Base-by-base conservation (phyloP, 495 filamentous ascomycete genomes). In the Saxophila tyrrhenica region DNA sequence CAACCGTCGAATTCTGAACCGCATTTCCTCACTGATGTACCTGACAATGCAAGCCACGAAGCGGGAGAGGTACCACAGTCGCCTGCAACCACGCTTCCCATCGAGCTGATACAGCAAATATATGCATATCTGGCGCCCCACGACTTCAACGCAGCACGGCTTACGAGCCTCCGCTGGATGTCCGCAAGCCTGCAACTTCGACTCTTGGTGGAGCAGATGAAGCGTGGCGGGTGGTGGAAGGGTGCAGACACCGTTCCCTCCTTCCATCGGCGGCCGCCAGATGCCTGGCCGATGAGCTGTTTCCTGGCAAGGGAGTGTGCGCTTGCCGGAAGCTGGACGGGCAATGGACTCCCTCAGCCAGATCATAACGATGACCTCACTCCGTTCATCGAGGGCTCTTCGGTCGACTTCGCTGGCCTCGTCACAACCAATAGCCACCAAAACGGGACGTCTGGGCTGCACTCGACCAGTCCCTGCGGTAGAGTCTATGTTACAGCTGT, bases 131-230 rank as follows among this genome's bases (percentile, higher is more conserved):
- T 86, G 5, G 64, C 67, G 11, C 82, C 84, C 0, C 52, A 69
- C 3, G 81, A 84, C 59, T 86, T 87, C 61, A 74, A 87, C 60
- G 73, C 78, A 57, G 82, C 83, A 13, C 73, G 84, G 45, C 76
- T 79, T 50, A 76, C 77, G 9, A 87, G 85, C 58, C 76, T 75
- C 45, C 70, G 70, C 46, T 89, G 83, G 85, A 80, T 84, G 72
- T 70, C 74, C 15, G 74, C 75, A 32, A 80, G 82, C 39, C 67
- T 87, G n/a, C 69, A 83, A 23, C 60, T 62, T 38, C 64, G 57
- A 0, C 58, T 87, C 8, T 68, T 87, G 21, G 65, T 70, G 5
- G 59, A 47, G 23, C 80, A 77, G 77, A 64, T 81, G 29, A 77
- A 73, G 56, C 68, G 71, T 24, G 82, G 73, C 44, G 84, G 76